Evolutionary conservation across 2,329 filamentous ascomycete species (phyloP).

Genomic region (Thelonectria blattea): DNA sequence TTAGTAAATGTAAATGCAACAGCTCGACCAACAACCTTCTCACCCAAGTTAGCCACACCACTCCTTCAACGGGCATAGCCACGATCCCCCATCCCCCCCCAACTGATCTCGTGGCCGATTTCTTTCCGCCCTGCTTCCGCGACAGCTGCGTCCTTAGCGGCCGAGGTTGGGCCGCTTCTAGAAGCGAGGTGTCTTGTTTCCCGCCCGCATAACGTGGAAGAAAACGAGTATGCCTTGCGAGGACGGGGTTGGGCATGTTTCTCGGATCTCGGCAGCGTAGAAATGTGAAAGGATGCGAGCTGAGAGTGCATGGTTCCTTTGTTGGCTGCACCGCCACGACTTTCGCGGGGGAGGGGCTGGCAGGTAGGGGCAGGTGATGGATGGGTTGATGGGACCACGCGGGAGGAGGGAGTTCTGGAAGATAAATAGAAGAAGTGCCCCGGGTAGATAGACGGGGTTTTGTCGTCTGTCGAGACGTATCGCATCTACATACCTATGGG

Average conservation of each 20-base stretch:
- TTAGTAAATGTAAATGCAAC: too few species aligned
- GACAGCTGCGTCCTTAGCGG: constrained; percentile 12
- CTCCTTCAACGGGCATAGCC: too few species aligned
- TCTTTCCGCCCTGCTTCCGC: not conserved
- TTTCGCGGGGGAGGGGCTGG: too few species aligned
- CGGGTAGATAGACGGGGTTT: not conserved
- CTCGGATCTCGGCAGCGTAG: not conserved
- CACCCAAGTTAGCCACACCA: too few species aligned
- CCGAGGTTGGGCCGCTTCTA: constrained; percentile 15
- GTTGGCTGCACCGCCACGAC: not conserved
- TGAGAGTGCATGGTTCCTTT: too few species aligned
- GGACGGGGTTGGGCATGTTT: not conserved
- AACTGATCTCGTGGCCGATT: not conserved
- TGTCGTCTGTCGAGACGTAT: too few species aligned
- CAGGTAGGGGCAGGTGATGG: too few species aligned
- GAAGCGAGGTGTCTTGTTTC: not conserved
- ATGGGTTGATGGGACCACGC: not conserved
- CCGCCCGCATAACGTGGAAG: not conserved
- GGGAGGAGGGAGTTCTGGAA: not conserved
- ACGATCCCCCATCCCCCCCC: not conserved
- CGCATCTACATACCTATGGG: not conserved
- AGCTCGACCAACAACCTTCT: too few species aligned
- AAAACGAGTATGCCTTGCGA: not conserved
- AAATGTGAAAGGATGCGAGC: too few species aligned
- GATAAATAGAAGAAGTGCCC: not conserved